phyloP scores from a whole-genome alignment of 768 basidiomycete genomes.

The Candolleomyces aberdarensis region DNA sequence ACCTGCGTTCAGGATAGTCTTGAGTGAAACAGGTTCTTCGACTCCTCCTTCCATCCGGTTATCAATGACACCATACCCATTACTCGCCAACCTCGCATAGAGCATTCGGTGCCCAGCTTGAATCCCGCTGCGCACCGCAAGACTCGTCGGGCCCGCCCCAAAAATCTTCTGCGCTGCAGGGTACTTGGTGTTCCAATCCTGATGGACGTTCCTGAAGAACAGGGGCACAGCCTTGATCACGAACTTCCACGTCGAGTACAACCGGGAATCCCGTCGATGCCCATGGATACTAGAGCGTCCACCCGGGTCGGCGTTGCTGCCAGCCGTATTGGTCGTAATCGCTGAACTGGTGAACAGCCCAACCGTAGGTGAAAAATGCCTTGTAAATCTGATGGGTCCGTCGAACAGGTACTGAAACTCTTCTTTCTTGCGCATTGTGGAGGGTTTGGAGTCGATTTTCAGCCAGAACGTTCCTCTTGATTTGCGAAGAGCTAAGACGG shows the following conservation, averaged over 20 bases:
- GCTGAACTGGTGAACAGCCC: constrained; percentile 52
- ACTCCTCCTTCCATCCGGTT: constrained; percentile 19
- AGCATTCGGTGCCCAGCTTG: constrained; percentile 72
- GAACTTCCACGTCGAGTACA: constrained; percentile 82
- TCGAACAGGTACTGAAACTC: constrained; percentile 62
- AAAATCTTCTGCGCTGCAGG: constrained; percentile 74
- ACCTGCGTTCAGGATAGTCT: constrained; percentile 46
- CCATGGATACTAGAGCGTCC: not conserved
- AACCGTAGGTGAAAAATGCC: constrained; percentile 68
- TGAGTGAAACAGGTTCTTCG: constrained; percentile 9
- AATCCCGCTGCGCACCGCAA: constrained; percentile 66
- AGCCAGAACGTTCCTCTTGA: constrained; percentile 65
- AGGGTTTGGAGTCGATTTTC: constrained; percentile 57
- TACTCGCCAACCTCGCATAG: constrained; percentile 63
- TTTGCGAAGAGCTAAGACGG: constrained; percentile 37
- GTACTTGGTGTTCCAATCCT: constrained; percentile 67
- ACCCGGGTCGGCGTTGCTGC: not conserved
- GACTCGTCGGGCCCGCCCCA: constrained; percentile 47
- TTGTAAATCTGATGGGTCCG: constrained; percentile 69
- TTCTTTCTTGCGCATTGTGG: constrained; percentile 28
- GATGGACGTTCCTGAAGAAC: constrained; percentile 57
- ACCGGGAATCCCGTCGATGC: constrained; percentile 43
- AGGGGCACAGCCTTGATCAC: constrained; percentile 57
- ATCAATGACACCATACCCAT: constrained; percentile 63
- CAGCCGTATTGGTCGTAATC: not conserved